Percentiles rank a stretch among this genome's conserved stretches.
Evolutionary conservation across 257 asterid species (phyloP).

Genomic region (Ophiorrhiza pumila): DNA sequence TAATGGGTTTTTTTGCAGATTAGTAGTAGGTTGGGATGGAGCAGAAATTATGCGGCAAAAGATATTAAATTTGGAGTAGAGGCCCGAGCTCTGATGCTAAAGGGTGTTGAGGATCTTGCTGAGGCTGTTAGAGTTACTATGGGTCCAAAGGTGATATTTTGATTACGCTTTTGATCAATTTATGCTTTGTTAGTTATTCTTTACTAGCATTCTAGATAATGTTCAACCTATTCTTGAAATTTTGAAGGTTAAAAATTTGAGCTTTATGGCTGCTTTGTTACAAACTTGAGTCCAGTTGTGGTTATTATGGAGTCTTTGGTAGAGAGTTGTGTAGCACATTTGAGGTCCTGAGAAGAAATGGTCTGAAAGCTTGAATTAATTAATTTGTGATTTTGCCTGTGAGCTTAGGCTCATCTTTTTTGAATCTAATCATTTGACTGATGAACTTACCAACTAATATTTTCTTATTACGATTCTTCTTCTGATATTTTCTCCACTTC

Average conservation of each 20-base stretch:
- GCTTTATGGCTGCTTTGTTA: not conserved
- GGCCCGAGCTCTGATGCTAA: slow-evolving; percentile 54
- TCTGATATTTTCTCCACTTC: not conserved
- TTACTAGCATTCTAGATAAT: not conserved
- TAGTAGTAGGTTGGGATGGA: slow-evolving; percentile 42
- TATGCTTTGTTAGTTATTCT: not conserved
- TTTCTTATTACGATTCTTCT: not conserved
- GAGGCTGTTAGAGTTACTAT: slow-evolving; percentile 64
- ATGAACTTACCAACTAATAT: not conserved
- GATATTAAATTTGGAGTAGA: slow-evolving; percentile 63
- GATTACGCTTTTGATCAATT: not conserved
- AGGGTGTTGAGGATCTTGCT: slow-evolving; percentile 64
- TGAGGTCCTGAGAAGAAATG: not conserved
- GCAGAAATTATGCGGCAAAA: slow-evolving; percentile 55
- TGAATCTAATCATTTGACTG: not conserved
- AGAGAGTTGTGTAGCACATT: too few relatives aligned
- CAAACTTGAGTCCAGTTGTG: not conserved
- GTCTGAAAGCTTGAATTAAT: not conserved
- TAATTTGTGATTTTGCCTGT: not conserved
- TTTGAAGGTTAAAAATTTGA: not conserved
- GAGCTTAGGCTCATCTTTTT: not conserved
- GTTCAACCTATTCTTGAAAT: not conserved
- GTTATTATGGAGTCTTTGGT: not conserved
- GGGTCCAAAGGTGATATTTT: slow-evolving; percentile 53
- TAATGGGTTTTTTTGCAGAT: slow-evolving; percentile 26